Percentiles rank a stretch among this genome's conserved stretches.
phyloP scores from a whole-genome alignment of 2,329 filamentous ascomycete genomes.

The Scorias spongiosa region DNA sequence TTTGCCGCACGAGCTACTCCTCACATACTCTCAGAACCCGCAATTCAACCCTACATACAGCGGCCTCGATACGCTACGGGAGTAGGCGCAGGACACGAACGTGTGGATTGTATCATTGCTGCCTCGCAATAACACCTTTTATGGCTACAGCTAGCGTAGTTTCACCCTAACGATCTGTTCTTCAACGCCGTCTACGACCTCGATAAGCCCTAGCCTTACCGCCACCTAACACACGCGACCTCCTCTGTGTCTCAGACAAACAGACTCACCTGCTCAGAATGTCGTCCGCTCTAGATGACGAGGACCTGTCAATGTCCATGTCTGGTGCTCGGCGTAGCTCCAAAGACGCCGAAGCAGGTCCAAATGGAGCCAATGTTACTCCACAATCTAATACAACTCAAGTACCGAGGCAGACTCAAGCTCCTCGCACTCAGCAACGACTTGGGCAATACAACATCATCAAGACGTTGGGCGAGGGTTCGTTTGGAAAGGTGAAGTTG shows the following conservation, averaged over 20 bases:
- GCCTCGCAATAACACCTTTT: too few relatives aligned
- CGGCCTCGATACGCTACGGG: too few relatives aligned
- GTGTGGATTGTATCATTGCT: too few relatives aligned
- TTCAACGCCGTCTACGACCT: too few relatives aligned
- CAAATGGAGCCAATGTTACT: constrained; percentile 29
- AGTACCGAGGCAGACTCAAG: constrained; percentile 22
- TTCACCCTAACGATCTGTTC: too few relatives aligned
- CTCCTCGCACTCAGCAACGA: constrained; percentile 28
- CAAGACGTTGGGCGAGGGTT: constrained; percentile 84
- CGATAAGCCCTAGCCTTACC: too few relatives aligned
- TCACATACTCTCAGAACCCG: too few relatives aligned
- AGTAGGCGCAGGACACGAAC: too few relatives aligned
- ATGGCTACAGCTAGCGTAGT: too few relatives aligned
- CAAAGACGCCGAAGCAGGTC: constrained; percentile 22
- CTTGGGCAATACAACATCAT: constrained; percentile 86
- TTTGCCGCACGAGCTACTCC: too few relatives aligned
- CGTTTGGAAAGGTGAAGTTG: constrained; percentile 96
- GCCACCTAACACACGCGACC: neutral
- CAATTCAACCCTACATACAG: too few relatives aligned
- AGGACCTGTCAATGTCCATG: constrained; percentile 26
- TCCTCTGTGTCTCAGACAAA: neutral
- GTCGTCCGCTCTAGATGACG: constrained; percentile 25
- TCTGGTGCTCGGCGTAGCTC: constrained; percentile 14
- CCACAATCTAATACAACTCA: constrained; percentile 11
- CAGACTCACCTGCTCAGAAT: constrained; percentile 10